A percentile compares a stretch with the other conserved stretches of the same genome.
Evolutionary conservation across 305 asterid genomes (phyloP).

Genomic region (Fraxinus albicans): DNA sequence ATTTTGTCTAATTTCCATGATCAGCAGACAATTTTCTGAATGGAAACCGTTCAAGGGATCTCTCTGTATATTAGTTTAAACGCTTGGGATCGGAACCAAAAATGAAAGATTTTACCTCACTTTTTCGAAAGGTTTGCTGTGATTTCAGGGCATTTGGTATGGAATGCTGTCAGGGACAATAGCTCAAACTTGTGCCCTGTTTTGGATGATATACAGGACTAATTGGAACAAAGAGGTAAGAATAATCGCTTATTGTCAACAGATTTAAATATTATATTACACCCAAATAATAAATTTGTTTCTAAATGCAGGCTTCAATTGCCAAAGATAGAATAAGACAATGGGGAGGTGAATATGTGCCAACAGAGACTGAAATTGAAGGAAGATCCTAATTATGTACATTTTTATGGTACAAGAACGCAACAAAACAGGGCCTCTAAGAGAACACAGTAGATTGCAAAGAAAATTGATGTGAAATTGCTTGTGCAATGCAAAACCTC

Average conservation of each 20-base stretch:
- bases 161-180: neutral
- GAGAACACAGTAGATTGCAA: neutral
- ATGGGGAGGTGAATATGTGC: neutral
- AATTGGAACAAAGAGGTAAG: neutral
- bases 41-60: neutral
- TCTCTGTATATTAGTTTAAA: neutral
- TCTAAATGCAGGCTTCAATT: conserved; percentile 2
- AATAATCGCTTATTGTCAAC: neutral
- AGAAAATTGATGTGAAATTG: neutral
- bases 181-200: neutral
- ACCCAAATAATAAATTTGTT: neutral
- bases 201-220: neutral
- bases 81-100: neutral
- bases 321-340: neutral
- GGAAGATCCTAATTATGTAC: neutral
- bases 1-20: neutral
- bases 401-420: neutral
- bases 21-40: neutral
- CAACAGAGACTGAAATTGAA: neutral
- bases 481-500: neutral
- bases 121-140: neutral
- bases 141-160: conserved; percentile 1
- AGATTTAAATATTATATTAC: neutral
- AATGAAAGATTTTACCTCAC: neutral
- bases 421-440: neutral